phyloP scores from a whole-genome alignment of 2,329 filamentous ascomycete species.

The Tolypocladium paradoxum region DNA sequence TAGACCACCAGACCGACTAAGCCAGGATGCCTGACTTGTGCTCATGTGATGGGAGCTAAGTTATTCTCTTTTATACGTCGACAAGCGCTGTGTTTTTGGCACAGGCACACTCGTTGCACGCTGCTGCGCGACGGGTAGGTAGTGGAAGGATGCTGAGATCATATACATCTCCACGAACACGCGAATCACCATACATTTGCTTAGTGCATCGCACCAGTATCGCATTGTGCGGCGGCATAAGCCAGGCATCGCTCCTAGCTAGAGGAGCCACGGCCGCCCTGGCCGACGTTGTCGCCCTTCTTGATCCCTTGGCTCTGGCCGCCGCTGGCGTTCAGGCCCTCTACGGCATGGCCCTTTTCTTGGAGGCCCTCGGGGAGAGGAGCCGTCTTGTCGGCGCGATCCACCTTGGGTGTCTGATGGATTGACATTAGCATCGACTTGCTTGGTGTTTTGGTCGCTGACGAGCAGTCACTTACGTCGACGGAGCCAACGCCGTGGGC shows the following conservation, averaged over 20 bases:
- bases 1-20: slow-evolving; percentile 42
- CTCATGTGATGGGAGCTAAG: slow-evolving; percentile 1
- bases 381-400: slow-evolving; percentile 38
- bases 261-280: too few species aligned
- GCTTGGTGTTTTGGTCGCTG: background rate
- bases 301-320: slow-evolving; percentile 32
- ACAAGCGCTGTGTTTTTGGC: too few species aligned
- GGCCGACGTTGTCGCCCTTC: slow-evolving; percentile 27
- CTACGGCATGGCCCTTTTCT: slow-evolving; percentile 31
- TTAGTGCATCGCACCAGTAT: too few species aligned
- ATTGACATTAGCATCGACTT: background rate
- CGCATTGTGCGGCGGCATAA: too few species aligned
- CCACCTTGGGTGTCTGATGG: slow-evolving; percentile 23
- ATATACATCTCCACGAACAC: too few species aligned
- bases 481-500: slow-evolving; percentile 30
- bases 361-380: slow-evolving; percentile 30
- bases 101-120: too few species aligned
- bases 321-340: slow-evolving; percentile 29
- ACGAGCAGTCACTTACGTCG: slow-evolving; percentile 19
- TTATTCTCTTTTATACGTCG: slow-evolving; percentile 6
- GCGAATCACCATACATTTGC: background rate
- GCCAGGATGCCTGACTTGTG: background rate
- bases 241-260: too few species aligned
- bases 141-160: too few species aligned
- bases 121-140: too few species aligned